A percentile compares a stretch with the other conserved stretches of the same genome.
Conservation (phyloP, 768 basidiomycete genomes). For the Rhodotorula graminis region DNA sequence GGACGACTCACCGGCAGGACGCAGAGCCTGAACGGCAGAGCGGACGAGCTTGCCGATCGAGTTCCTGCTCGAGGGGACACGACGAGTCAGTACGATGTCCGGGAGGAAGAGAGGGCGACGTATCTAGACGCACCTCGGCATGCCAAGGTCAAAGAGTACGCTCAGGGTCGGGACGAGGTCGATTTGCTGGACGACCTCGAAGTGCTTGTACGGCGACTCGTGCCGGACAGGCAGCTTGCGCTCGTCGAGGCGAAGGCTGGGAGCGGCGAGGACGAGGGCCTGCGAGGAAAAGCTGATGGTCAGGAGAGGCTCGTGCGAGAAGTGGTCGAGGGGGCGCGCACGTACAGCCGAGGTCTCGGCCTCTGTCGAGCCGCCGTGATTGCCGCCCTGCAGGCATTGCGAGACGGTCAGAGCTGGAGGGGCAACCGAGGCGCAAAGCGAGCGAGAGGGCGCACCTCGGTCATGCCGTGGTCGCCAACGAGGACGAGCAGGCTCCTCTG, state of each 20-base stretch:
- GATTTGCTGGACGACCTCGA: conserved; percentile 74
- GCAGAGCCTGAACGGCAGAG: conserved; percentile 76
- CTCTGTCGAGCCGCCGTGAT: conserved; percentile 84
- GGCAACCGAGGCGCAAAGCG: no score
- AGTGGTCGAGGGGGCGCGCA: conserved; percentile 51
- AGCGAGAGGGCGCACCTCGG: conserved; percentile 50
- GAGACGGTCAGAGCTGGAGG: background rate
- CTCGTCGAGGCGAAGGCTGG: background rate
- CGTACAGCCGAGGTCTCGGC: conserved; percentile 76
- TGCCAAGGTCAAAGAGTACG: conserved; percentile 79
- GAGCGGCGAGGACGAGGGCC: conserved; percentile 24
- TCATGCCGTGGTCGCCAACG: conserved; percentile 95
- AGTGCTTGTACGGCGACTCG: conserved; percentile 20
- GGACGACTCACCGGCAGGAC: conserved; percentile 52
- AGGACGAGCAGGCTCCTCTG: conserved; percentile 78
- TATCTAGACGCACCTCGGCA: conserved; percentile 53
- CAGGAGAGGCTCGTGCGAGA: background rate
- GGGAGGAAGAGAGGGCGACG: background rate
- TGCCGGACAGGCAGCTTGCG: background rate
- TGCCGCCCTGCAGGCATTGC: conserved; percentile 59
- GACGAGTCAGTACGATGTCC: no score
- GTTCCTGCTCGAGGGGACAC: conserved; percentile 5
- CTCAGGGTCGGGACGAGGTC: conserved; percentile 85
- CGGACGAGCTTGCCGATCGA: conserved; percentile 76
- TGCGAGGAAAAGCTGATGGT: conserved; percentile 49